phyloP scores from a whole-genome alignment of 768 basidiomycete species.

The Tricholoma bakamatsutake region DNA sequence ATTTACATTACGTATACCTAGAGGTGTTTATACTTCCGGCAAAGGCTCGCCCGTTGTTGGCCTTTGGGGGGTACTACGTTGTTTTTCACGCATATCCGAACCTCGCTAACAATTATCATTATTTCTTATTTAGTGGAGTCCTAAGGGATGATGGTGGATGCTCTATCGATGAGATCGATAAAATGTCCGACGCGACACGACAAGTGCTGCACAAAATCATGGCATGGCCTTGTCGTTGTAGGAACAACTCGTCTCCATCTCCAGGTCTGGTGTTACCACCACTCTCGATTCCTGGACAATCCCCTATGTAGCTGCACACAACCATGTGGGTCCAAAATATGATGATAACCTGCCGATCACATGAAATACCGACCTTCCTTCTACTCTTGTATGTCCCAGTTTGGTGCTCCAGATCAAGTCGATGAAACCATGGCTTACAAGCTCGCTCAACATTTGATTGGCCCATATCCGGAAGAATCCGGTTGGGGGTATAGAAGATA shows the following conservation, averaged over 20 bases:
- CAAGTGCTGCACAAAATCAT: constrained; percentile 99
- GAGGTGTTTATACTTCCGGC: constrained; percentile 96
- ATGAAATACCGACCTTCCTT: constrained; percentile 94
- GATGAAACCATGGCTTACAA: constrained; percentile 83
- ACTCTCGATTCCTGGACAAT: constrained; percentile 96
- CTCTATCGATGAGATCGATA: constrained; percentile 99
- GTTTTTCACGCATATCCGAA: not conserved
- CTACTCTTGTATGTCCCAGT: constrained; percentile 92
- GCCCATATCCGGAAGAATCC: constrained; percentile 90
- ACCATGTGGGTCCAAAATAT: constrained; percentile 95
- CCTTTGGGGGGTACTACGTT: constrained; percentile 82
- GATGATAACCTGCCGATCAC: constrained; percentile 90
- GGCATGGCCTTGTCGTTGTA: constrained; percentile 44
- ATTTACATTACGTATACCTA: constrained; percentile 85
- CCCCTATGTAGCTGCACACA: constrained; percentile 92
- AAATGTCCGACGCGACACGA: constrained; percentile 96
- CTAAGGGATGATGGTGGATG: constrained; percentile 96
- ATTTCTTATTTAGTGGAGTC: constrained; percentile 59
- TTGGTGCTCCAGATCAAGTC: constrained; percentile 97
- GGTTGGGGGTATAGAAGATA: constrained; percentile 55
- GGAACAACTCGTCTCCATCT: constrained; percentile 99
- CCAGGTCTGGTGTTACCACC: constrained; percentile 98
- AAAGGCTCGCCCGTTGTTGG: constrained; percentile 99
- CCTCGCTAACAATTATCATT: not conserved
- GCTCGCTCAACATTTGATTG: constrained; percentile 89